These are phyloP conservation scores for Chaetomium cochliodes DNA, from an alignment of 495 filamentous ascomycete species.

Conservation along the genomic window DNA sequence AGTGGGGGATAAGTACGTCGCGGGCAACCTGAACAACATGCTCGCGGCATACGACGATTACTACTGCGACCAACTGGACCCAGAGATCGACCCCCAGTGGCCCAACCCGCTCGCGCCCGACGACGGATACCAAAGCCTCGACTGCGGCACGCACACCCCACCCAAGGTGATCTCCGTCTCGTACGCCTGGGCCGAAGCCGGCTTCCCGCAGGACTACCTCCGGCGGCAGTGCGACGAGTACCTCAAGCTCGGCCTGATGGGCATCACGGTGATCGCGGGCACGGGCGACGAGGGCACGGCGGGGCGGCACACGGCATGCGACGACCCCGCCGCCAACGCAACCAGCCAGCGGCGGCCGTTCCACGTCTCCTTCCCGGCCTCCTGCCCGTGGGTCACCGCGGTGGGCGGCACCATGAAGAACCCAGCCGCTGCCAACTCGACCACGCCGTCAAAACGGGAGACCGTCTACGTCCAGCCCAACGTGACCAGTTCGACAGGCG, in stretches of 20 bases:
- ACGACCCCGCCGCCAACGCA: too few species aligned
- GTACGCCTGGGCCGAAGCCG: constrained; percentile 35
- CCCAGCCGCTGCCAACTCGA: background rate
- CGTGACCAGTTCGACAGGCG: constrained; percentile 42
- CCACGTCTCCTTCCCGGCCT: constrained; percentile 24
- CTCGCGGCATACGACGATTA: constrained; percentile 55
- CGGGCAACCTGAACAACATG: constrained; percentile 51
- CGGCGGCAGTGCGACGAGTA: constrained; percentile 38
- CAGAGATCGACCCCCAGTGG: constrained; percentile 49
- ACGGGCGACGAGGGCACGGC: constrained; percentile 59
- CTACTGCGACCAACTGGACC: constrained; percentile 51
- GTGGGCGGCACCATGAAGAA: constrained; percentile 29
- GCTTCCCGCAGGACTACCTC: constrained; percentile 29
- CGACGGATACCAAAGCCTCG: constrained; percentile 35
- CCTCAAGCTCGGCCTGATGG: constrained; percentile 63
- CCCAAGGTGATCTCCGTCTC: constrained; percentile 39
- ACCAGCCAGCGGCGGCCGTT: background rate
- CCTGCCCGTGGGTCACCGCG: constrained; percentile 35
- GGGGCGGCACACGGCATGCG: constrained; percentile 23
- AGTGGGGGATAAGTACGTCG: constrained; percentile 50
- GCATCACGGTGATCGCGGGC: constrained; percentile 56
- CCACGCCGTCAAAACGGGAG: too few species aligned
- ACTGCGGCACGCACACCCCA: constrained; percentile 52
- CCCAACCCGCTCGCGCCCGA: constrained; percentile 41
- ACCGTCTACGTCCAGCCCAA: too few species aligned